Conservation (phyloP, 2,329 filamentous ascomycete species). For the Stagonosporopsis cucurbitacearum region DNA sequence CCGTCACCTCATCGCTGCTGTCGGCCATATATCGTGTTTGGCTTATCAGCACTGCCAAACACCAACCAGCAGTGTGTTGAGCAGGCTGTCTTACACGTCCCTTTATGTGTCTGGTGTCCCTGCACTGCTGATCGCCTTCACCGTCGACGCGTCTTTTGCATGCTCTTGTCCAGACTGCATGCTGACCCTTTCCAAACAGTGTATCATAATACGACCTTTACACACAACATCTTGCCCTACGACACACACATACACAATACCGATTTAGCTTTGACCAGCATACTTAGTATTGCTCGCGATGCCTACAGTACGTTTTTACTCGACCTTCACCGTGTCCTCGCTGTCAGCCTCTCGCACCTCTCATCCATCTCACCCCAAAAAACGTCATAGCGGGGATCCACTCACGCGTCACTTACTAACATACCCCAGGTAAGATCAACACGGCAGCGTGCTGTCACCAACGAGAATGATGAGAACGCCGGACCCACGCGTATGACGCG, state of each 20-base stretch:
- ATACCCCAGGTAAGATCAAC: conserved; percentile 68
- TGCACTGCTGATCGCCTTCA: conserved; percentile 34
- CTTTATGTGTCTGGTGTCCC: conserved; percentile 27
- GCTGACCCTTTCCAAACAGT: conserved; percentile 42
- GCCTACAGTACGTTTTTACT: conserved; percentile 60
- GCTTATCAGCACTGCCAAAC: conserved; percentile 37
- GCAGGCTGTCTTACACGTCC: conserved; percentile 27
- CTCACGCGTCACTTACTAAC: conserved; percentile 48
- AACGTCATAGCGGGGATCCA: conserved; percentile 17
- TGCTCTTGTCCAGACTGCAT: conserved; percentile 21
- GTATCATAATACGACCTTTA: conserved; percentile 47
- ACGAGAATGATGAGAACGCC: conserved; percentile 93
- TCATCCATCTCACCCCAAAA: conserved; percentile 16
- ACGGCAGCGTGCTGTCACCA: conserved; percentile 77
- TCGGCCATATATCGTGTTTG: conserved; percentile 41
- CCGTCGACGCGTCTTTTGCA: conserved; percentile 23
- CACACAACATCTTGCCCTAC: conserved; percentile 35
- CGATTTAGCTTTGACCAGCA: conserved; percentile 44
- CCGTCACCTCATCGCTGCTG: conserved; percentile 44
- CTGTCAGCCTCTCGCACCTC: no score
- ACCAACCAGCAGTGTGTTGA: conserved; percentile 31
- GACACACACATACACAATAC: conserved; percentile 33
- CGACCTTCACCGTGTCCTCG: conserved; percentile 14
- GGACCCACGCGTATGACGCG: conserved; percentile 84
- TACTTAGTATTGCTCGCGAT: conserved; percentile 56